Conservation (phyloP, 192 early-diverging fungal genomes). For the Coemansia sp. region DNA sequence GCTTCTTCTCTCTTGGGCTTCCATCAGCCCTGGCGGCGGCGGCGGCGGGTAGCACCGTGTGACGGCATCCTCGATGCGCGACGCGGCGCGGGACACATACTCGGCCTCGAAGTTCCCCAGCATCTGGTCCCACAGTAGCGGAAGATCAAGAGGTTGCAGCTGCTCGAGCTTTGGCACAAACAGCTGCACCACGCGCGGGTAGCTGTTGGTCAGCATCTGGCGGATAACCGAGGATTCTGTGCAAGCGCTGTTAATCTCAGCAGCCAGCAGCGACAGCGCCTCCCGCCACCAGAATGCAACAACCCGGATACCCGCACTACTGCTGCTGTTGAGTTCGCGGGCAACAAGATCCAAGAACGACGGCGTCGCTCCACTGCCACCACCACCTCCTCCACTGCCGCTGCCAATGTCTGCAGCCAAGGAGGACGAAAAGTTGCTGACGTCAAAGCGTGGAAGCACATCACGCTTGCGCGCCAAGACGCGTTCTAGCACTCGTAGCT, state of each 20-base stretch:
- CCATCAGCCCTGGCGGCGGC: slow-evolving; percentile 30
- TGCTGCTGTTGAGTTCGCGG: slow-evolving; percentile 19
- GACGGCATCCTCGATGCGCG: slow-evolving; percentile 32
- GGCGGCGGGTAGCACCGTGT: slow-evolving; percentile 23
- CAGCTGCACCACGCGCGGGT: slow-evolving; percentile 34
- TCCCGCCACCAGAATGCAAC: slow-evolving; percentile 47
- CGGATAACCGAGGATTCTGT: slow-evolving; percentile 16
- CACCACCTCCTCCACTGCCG: background rate
- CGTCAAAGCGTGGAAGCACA: slow-evolving; percentile 29
- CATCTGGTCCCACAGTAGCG: slow-evolving; percentile 31
- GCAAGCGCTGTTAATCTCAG: slow-evolving; percentile 16
- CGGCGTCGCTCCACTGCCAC: background rate
- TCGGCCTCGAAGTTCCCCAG: slow-evolving; percentile 25
- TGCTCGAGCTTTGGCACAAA: slow-evolving; percentile 39
- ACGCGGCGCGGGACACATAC: slow-evolving; percentile 21
- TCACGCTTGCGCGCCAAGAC: slow-evolving; percentile 43
- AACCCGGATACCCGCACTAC: background rate
- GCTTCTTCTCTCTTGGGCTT: slow-evolving; percentile 17
- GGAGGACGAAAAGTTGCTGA: slow-evolving; percentile 6
- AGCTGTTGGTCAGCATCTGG: slow-evolving; percentile 30
- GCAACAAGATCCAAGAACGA: slow-evolving; percentile 25
- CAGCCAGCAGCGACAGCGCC: slow-evolving; percentile 20
- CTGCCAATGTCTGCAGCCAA: background rate
- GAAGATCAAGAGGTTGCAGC: background rate
- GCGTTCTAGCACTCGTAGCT: slow-evolving; percentile 37